These are phyloP conservation scores for Acorus gramineus DNA, from an alignment of 106 monocot genomes.

Conservation along the genomic window DNA sequence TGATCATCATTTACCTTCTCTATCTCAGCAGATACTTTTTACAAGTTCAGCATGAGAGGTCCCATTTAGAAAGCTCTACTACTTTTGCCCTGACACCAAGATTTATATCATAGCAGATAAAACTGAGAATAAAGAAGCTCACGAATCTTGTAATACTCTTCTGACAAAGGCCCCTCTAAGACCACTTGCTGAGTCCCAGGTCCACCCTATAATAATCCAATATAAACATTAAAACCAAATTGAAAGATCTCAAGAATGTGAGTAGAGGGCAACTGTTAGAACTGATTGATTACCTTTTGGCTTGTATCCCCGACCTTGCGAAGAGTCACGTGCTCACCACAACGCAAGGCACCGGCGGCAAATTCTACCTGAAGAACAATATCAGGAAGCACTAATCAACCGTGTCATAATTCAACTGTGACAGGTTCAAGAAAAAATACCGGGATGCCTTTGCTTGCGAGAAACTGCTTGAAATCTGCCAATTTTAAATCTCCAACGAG, in stretches of 20 bases:
- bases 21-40: too few relatives aligned
- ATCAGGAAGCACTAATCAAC: not conserved
- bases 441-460: constrained; percentile 81
- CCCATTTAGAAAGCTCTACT: too few relatives aligned
- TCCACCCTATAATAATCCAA: constrained; percentile 29
- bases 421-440: constrained; percentile 15
- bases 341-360: constrained; percentile 80
- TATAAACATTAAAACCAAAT: not conserved
- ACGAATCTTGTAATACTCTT: constrained; percentile 94
- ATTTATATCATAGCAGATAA: constrained; percentile 38
- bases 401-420: not conserved
- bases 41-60: too few relatives aligned
- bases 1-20: too few relatives aligned
- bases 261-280: not conserved
- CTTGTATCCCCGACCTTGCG: constrained; percentile 71
- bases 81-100: too few relatives aligned
- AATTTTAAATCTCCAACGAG: constrained; percentile 91
- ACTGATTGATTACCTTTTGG: constrained; percentile 45
- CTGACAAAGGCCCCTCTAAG: constrained; percentile 84
- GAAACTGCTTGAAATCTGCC: constrained; percentile 95
- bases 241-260: not conserved
- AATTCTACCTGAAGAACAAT: constrained; percentile 65
- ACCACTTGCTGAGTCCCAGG: constrained; percentile 74
- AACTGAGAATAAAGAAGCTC: constrained; percentile 90
- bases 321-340: constrained; percentile 81